A percentile compares a stretch with the other conserved stretches of the same genome.
phyloP scores from a whole-genome alignment of 768 basidiomycete genomes.

The Mycena crocata region DNA sequence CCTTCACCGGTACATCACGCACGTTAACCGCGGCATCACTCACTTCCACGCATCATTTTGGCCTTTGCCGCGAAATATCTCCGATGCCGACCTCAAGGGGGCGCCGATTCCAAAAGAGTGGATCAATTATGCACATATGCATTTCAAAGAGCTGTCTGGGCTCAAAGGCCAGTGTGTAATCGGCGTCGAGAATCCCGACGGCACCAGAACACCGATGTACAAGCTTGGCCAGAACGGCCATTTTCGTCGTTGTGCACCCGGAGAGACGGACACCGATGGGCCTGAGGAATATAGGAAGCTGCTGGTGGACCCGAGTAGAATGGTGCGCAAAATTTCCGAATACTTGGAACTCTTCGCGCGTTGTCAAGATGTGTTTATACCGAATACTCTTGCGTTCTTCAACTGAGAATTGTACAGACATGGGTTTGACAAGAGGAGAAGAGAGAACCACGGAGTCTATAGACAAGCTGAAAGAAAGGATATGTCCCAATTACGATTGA shows the following conservation, averaged over 20 bases:
- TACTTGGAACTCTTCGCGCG: background rate
- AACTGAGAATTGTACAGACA: too few relatives aligned
- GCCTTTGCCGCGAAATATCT: constrained; percentile 4
- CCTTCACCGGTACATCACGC: constrained; percentile 21
- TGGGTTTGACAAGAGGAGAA: too few relatives aligned
- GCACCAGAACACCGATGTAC: background rate
- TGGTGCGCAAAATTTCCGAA: background rate
- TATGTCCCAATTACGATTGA: too few relatives aligned
- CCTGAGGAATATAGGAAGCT: constrained; percentile 11
- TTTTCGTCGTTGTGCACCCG: constrained; percentile 10
- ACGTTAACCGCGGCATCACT: constrained; percentile 22
- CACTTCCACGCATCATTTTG: constrained; percentile 18
- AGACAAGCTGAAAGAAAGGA: too few relatives aligned
- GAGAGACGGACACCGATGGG: constrained; percentile 12
- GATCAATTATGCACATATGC: background rate
- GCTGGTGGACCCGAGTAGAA: constrained; percentile 14
- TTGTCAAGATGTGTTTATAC: too few relatives aligned
- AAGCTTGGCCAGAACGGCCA: background rate
- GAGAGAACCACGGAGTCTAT: too few relatives aligned
- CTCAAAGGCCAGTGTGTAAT: constrained; percentile 7
- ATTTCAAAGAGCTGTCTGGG: background rate
- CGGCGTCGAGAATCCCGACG: background rate
- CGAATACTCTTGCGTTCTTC: too few relatives aligned
- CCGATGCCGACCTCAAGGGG: background rate
- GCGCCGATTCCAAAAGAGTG: background rate